phyloP scores from a whole-genome alignment of 129 eudicot species.

The Erigeron canadensis region DNA sequence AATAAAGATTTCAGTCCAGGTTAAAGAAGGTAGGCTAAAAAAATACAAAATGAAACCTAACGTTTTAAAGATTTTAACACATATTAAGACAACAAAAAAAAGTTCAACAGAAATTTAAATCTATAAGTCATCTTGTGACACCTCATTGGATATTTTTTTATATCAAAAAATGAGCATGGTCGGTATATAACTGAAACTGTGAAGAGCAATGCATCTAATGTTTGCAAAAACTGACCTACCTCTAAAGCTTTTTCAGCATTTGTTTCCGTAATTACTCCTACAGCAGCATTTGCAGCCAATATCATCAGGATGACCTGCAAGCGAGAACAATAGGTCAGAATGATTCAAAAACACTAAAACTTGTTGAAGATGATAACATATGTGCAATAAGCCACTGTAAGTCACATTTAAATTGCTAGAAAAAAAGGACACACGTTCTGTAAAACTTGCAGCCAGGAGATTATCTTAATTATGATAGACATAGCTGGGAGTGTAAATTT shows the following conservation, averaged over 20 bases:
- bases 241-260: conserved; percentile 98
- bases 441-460: conserved; percentile 4
- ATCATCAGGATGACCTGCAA: conserved; percentile 87
- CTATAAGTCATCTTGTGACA: not conserved
- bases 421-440: not conserved
- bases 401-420: not conserved
- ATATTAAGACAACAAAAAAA: not conserved
- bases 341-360: not conserved
- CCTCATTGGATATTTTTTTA: not conserved
- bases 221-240: conserved; percentile 41
- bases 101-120: not conserved
- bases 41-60: conserved; percentile 5
- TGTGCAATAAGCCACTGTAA: conserved; percentile 3
- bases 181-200: not conserved
- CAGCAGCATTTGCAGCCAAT: conserved; percentile 99
- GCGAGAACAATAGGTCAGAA: not conserved
- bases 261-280: conserved; percentile 97
- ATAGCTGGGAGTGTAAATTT: not conserved
- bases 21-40: conserved; percentile 6
- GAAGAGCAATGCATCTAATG: not conserved
- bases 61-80: not conserved
- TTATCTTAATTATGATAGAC: not conserved
- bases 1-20: not conserved
- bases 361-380: not conserved
- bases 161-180: not conserved